These are phyloP conservation scores for Diplodia seriata DNA, from an alignment of 2,329 filamentous ascomycete genomes.

Conservation along the genomic window DNA sequence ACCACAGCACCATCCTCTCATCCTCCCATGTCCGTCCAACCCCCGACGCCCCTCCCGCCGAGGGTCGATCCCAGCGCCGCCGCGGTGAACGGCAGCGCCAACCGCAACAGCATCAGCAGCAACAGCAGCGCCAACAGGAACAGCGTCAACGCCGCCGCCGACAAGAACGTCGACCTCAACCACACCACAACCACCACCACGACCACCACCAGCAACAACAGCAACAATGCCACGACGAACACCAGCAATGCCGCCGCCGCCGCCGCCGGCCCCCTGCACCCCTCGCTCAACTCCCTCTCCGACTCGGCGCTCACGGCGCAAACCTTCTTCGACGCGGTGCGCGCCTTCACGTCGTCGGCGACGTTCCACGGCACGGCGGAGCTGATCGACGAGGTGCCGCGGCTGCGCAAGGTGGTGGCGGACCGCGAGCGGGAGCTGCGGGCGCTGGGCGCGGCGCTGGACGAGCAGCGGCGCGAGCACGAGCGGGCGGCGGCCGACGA, in stretches of 20 bases:
- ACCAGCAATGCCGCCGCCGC: not conserved
- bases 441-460: not conserved
- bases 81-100: not conserved
- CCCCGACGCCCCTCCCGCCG: conserved; percentile 3
- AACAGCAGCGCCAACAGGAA: not conserved
- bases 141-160: not conserved
- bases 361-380: conserved; percentile 24
- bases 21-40: conserved; percentile 1
- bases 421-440: conserved; percentile 6
- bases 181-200: not conserved
- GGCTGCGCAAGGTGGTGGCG: conserved; percentile 7
- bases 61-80: conserved; percentile 17
- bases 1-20: not conserved
- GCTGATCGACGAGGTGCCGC: conserved; percentile 27
- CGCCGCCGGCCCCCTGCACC: not conserved
- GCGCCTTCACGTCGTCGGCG: conserved; percentile 4
- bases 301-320: conserved; percentile 20
- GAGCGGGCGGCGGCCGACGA: not conserved
- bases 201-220: not conserved
- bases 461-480: conserved; percentile 8
- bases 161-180: not conserved
- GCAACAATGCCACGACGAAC: not conserved
- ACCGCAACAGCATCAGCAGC: not conserved
- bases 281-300: conserved; percentile 15
- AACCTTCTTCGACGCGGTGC: conserved; percentile 17